Evolutionary conservation across 352 stramenopile genomes (phyloP).

Genomic region (Thraustotheca clavata): DNA sequence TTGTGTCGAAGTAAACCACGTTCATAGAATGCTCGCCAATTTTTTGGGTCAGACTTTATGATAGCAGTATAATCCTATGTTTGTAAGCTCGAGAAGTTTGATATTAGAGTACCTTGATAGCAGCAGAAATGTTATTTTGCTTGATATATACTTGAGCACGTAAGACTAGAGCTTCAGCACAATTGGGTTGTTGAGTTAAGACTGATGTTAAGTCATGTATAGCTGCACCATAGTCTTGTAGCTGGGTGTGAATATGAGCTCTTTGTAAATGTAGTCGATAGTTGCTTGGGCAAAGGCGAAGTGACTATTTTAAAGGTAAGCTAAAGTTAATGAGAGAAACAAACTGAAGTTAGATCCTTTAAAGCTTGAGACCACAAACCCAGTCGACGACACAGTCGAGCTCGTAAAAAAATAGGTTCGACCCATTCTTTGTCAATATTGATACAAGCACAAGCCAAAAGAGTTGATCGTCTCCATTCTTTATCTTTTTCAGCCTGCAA

Average conservation of each 20-base stretch:
- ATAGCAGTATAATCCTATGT: constrained; percentile 54
- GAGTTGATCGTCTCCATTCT: constrained; percentile 58
- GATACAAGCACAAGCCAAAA: constrained; percentile 60
- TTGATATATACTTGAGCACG: constrained; percentile 58
- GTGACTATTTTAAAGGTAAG: too few relatives aligned
- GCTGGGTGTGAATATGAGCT: constrained; percentile 49
- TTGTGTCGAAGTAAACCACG: constrained; percentile 55
- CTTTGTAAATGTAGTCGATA: constrained; percentile 47
- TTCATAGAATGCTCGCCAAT: constrained; percentile 77
- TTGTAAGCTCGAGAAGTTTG: not conserved
- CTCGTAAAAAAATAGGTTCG: constrained; percentile 44
- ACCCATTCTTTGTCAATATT: constrained; percentile 57
- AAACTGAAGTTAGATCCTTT: constrained; percentile 39
- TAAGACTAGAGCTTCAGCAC: constrained; percentile 50
- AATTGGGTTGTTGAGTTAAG: constrained; percentile 53
- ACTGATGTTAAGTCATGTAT: constrained; percentile 50
- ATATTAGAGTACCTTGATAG: constrained; percentile 25
- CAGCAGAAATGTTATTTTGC: constrained; percentile 32
- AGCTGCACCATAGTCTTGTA: constrained; percentile 39
- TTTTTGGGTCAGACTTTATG: constrained; percentile 43
- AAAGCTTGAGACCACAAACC: constrained; percentile 62
- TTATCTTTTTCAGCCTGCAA: constrained; percentile 44
- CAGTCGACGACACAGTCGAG: constrained; percentile 55
- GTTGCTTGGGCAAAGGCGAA: constrained; percentile 42
- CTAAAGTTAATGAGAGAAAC: too few relatives aligned